phyloP scores from a whole-genome alignment of 257 asterid species.

The Solanum bukasovii region DNA sequence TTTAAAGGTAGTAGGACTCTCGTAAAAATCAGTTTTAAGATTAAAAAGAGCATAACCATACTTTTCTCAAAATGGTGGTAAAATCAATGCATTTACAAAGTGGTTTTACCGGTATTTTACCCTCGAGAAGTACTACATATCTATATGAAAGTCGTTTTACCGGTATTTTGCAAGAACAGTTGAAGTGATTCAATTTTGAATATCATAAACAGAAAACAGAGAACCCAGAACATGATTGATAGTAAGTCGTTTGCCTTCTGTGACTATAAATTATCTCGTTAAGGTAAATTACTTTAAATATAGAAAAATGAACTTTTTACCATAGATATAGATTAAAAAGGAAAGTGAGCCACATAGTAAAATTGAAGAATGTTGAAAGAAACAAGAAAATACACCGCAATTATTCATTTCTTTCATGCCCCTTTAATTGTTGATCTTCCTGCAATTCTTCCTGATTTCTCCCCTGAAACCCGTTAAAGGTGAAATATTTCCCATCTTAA shows the following conservation, averaged over 20 bases:
- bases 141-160: too few species aligned
- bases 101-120: too few species aligned
- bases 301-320: too few species aligned
- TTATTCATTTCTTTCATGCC: background rate
- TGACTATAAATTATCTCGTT: background rate
- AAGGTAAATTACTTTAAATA: too few species aligned
- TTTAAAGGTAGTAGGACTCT: too few species aligned
- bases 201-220: background rate
- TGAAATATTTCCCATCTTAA: slow-evolving; percentile 77
- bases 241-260: background rate
- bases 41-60: too few species aligned
- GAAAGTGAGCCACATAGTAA: too few species aligned
- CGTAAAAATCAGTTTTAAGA: too few species aligned
- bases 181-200: background rate
- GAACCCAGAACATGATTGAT: background rate
- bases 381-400: background rate
- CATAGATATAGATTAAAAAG: too few species aligned
- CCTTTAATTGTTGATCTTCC: slow-evolving; percentile 34
- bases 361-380: background rate
- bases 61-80: too few species aligned
- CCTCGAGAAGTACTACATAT: too few species aligned
- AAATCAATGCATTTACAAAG: too few species aligned
- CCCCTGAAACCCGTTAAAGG: slow-evolving; percentile 72
- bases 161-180: background rate
- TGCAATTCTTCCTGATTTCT: slow-evolving; percentile 67